These are phyloP conservation scores for Micractinium conductrix DNA, from an alignment of 139 green algal species.

Conservation along the genomic window DNA sequence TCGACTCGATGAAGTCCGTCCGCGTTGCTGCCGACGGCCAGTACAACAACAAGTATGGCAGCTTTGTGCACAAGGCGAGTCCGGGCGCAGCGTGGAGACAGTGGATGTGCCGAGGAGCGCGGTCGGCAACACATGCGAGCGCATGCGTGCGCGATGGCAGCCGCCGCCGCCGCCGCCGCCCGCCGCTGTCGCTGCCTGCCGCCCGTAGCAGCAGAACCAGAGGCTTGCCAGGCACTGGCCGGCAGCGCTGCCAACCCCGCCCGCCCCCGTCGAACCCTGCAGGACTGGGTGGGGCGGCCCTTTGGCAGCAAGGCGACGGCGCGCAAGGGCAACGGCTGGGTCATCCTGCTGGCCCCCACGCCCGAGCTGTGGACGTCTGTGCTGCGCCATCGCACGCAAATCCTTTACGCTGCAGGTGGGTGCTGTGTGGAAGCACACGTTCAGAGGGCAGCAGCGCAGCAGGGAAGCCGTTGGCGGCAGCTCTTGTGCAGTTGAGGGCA, in stretches of 20 bases:
- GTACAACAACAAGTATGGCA: constrained; percentile 68
- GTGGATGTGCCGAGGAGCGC: too few species aligned
- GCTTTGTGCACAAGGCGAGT: constrained; percentile 66
- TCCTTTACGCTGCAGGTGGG: constrained; percentile 73
- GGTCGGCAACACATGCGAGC: background rate
- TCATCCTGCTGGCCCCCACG: constrained; percentile 85
- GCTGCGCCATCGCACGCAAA: constrained; percentile 85
- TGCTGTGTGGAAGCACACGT: too few species aligned
- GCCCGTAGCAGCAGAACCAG: background rate
- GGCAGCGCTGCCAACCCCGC: background rate
- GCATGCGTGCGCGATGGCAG: background rate
- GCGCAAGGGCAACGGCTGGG: constrained; percentile 61
- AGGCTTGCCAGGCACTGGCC: background rate
- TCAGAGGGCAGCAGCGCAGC: too few species aligned
- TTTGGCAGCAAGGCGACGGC: constrained; percentile 74
- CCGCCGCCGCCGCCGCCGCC: background rate
- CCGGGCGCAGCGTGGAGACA: background rate
- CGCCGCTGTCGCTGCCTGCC: background rate
- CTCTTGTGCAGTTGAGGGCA: too few species aligned
- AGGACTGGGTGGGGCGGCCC: constrained; percentile 85
- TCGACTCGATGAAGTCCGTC: constrained; percentile 74
- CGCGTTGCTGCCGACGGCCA: constrained; percentile 48
- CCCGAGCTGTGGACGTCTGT: constrained; percentile 93
- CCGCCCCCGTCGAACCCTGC: background rate
- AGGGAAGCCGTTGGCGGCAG: too few species aligned